A percentile compares a stretch with the other conserved stretches of the same genome.
Conservation (phyloP, 179 eudicot genomes). For the Carnegiea gigantea region DNA sequence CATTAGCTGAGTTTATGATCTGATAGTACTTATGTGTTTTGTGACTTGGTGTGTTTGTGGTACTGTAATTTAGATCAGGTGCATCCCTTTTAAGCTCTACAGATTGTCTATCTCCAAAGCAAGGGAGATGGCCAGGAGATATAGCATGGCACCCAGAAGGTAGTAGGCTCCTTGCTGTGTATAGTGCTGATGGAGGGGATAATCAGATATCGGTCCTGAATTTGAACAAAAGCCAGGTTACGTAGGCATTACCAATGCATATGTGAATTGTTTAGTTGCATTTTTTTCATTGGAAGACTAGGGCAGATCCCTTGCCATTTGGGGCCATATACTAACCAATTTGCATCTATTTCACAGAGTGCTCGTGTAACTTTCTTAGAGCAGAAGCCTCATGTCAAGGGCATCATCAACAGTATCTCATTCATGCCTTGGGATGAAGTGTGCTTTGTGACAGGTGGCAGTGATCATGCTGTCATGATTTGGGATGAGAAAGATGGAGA, state of each 20-base stretch:
- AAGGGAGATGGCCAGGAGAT: constrained; percentile 99
- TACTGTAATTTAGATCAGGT: constrained; percentile 58
- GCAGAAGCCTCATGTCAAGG: constrained; percentile 85
- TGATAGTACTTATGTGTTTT: constrained; percentile 13
- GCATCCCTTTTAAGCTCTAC: constrained; percentile 68
- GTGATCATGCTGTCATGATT: constrained; percentile 86
- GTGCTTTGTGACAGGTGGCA: constrained; percentile 81
- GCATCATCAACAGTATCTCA: constrained; percentile 74
- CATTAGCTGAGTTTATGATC: not conserved
- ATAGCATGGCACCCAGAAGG: constrained; percentile 98
- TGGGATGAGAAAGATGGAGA: constrained; percentile 72
- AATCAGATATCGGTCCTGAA: constrained; percentile 79
- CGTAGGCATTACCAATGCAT: constrained; percentile 27
- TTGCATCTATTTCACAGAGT: constrained; percentile 43
- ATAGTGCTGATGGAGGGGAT: constrained; percentile 89
- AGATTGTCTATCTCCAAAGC: constrained; percentile 70
- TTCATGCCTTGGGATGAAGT: constrained; percentile 93
- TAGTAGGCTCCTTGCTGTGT: constrained; percentile 60
- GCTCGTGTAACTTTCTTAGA: constrained; percentile 66
- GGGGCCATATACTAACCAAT: constrained; percentile 5
- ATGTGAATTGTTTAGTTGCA: not conserved
- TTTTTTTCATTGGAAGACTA: not conserved
- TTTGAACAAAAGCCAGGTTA: constrained; percentile 62
- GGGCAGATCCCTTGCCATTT: not conserved
- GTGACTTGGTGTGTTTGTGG: constrained; percentile 20